A percentile compares a stretch with the other conserved stretches of the same genome.
phyloP scores from a whole-genome alignment of 2,329 filamentous ascomycete species.

The Phoma sp. region DNA sequence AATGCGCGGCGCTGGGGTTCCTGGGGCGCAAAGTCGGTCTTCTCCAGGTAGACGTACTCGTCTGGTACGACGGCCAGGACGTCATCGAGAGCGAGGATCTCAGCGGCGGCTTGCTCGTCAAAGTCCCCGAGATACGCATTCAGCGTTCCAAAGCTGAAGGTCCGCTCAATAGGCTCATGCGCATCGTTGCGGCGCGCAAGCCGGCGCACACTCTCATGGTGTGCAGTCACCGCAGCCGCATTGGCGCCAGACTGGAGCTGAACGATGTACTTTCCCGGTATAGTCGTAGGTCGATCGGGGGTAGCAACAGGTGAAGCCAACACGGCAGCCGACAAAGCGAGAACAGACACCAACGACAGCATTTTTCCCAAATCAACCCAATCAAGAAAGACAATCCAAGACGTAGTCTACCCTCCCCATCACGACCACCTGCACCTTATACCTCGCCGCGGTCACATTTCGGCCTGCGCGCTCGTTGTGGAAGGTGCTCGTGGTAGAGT shows the following conservation, averaged over 20 bases:
- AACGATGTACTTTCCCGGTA: conserved; percentile 50
- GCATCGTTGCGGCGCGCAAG: conserved; percentile 15
- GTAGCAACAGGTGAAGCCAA: not conserved
- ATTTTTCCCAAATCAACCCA: too few relatives aligned
- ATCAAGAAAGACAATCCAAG: too few relatives aligned
- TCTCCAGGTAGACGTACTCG: conserved; percentile 9
- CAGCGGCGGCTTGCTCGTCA: conserved; percentile 50
- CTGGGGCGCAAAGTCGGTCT: not conserved
- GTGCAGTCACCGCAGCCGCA: conserved; percentile 15
- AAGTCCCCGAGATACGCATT: conserved; percentile 54
- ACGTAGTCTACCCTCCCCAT: too few relatives aligned
- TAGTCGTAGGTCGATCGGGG: not conserved
- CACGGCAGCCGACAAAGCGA: not conserved
- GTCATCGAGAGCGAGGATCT: conserved; percentile 12
- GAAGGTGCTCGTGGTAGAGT: conserved; percentile 1
- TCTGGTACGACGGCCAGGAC: conserved; percentile 10
- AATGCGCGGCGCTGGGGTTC: not conserved
- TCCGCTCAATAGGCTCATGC: conserved; percentile 16
- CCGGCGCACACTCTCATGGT: conserved; percentile 22
- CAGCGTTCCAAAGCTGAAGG: conserved; percentile 24
- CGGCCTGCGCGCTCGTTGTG: not conserved
- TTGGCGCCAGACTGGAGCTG: conserved; percentile 43
- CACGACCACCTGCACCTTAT: too few relatives aligned
- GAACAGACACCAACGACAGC: conserved; percentile 1
- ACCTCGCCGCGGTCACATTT: not conserved